Base-by-base conservation (phyloP, 2,329 filamentous ascomycete genomes). In the Clarireedia homoeocarpa region DNA sequence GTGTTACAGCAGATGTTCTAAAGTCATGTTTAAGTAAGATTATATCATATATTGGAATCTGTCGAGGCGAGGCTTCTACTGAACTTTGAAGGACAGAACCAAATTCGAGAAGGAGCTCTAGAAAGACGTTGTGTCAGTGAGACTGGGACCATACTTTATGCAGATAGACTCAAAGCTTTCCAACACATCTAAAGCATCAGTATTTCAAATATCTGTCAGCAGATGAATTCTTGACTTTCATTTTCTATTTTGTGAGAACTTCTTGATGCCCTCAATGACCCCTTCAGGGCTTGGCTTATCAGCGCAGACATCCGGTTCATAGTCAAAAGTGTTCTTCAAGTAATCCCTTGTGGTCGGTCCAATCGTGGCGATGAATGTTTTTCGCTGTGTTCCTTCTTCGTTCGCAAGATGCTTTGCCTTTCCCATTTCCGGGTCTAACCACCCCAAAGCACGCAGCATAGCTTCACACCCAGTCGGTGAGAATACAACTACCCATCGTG, bases 281-380 rank as follows among this genome's bases (percentile, higher is more conserved):
- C 91, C 91, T 65, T 92, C 84, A 0, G 91, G 89, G 69, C 82
- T 95, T 1, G 94, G 94, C 65, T 78, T 85, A 65, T 82, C 81
- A 1, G 94, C 89, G 70, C 87, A 95, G n/a, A 88, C 86, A 67
- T 92, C 84, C 1, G 89, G 83, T 63, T 83, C 77, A 61, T 84
- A 86, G 0, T 73, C 80, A 69, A 90, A 89, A 1, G 76, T 78
- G 20, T 76, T 74, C 15, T 75, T 69, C 46, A 99, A 73, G 71
- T 89, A 84, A 63, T 91, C 84, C 60, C 85, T 79, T 10, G 94
- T 99, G 17, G 94, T 99, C 12, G 94, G 92, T 0, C 94, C 94
- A 71, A 99, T 99, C 0, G 91, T 95, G 14, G 86, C 89, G 59
- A 97, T 76, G 60, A 81, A 83, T 1, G 84, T 86, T 51, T 70